Evolutionary conservation across 352 stramenopile species (phyloP).

Genomic region (Globisporangium cederbergense): DNA sequence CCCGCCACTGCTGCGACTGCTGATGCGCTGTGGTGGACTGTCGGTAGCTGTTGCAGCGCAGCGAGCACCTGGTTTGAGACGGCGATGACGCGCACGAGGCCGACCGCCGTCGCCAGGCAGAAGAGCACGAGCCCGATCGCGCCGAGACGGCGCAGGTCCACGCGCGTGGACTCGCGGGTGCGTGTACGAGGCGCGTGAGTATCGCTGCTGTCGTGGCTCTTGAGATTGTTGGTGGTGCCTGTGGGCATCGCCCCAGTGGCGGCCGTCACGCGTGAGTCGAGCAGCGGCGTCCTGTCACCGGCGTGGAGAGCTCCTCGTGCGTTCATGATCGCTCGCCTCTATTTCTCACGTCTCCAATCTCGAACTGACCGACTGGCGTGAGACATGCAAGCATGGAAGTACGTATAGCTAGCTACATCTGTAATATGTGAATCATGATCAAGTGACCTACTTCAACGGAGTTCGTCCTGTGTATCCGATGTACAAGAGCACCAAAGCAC

Average conservation of each 20-base stretch:
- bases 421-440: not conserved
- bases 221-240: not conserved
- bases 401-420: not conserved
- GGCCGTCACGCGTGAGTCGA: constrained; percentile 1
- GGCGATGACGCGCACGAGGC: constrained; percentile 18
- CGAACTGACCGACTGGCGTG: not conserved
- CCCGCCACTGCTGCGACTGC: not conserved
- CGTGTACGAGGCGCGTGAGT: not conserved
- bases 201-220: not conserved
- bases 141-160: constrained; percentile 16
- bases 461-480: not conserved
- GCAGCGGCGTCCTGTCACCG: constrained; percentile 13
- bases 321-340: constrained; percentile 9
- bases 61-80: constrained; percentile 32
- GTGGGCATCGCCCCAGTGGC: not conserved
- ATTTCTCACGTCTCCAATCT: not conserved
- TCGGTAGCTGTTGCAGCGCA: constrained; percentile 29
- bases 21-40: not conserved
- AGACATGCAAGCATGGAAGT: not conserved
- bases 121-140: constrained; percentile 21
- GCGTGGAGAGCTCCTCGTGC: constrained; percentile 14
- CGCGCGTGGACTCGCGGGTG: constrained; percentile 15
- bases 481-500: not conserved
- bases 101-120: constrained; percentile 16
- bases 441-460: not conserved